phyloP scores from a whole-genome alignment of 2,329 filamentous ascomycete genomes.

The Venturia carpophila region DNA sequence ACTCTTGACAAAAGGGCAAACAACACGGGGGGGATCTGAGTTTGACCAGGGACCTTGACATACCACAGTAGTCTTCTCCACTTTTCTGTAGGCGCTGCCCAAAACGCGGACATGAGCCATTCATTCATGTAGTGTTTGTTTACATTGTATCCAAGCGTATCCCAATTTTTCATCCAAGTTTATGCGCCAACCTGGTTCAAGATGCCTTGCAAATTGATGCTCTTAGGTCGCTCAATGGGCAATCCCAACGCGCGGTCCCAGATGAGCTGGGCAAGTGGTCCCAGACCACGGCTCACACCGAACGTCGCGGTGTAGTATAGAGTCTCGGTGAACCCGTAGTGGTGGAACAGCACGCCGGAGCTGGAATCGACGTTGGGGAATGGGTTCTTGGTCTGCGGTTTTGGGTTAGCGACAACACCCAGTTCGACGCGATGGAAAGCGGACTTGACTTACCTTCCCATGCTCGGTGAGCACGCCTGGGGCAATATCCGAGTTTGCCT shows the following conservation, averaged over 20 bases:
- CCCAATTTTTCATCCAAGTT: not conserved
- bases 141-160: not conserved
- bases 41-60: too few species aligned
- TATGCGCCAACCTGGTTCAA: constrained; percentile 47
- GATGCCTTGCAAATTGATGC: constrained; percentile 83
- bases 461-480: constrained; percentile 87
- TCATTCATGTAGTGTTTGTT: not conserved
- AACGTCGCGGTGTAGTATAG: constrained; percentile 80
- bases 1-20: too few species aligned
- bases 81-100: not conserved
- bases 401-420: constrained; percentile 11
- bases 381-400: constrained; percentile 73
- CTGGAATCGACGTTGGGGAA: constrained; percentile 94
- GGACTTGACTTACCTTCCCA: constrained; percentile 57
- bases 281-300: constrained; percentile 64
- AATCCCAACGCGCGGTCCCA: constrained; percentile 92
- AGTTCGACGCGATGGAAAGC: not conserved
- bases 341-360: constrained; percentile 92
- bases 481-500: constrained; percentile 86
- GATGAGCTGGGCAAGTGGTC: constrained; percentile 86
- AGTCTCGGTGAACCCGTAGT: constrained; percentile 96
- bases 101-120: not conserved
- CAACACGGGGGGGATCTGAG: too few species aligned
- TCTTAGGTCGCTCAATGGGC: constrained; percentile 97
- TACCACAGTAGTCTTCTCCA: not conserved